Evolutionary conservation across 1,284 basidiomycete genomes (phyloP).

Genomic region (Cystobasidiaceae sp.): DNA sequence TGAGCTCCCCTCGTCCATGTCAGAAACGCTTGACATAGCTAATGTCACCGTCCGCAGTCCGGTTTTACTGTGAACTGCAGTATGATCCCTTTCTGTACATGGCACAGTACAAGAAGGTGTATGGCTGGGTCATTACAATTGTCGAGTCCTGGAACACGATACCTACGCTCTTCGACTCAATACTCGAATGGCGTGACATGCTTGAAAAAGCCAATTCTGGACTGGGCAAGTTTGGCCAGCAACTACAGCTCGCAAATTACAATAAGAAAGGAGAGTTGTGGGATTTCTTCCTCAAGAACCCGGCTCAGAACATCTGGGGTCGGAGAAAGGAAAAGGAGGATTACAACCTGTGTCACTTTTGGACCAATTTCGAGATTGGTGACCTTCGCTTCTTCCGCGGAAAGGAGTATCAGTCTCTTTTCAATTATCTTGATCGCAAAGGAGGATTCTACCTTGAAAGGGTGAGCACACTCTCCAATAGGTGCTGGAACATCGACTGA

Average conservation of each 20-base stretch:
- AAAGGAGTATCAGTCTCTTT: conserved; percentile 45
- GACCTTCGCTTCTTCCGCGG: conserved; percentile 47
- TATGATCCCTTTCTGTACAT: conserved; percentile 47
- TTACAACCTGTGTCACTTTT: conserved; percentile 46
- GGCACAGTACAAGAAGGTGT: conserved; percentile 39
- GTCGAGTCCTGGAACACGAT: conserved; percentile 47
- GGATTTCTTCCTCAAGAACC: conserved; percentile 44
- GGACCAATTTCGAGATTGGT: conserved; percentile 47
- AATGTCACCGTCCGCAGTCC: conserved; percentile 25
- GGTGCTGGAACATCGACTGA: too few relatives aligned
- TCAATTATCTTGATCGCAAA: conserved; percentile 45
- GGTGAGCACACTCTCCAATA: too few relatives aligned
- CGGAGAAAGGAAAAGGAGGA: conserved; percentile 31
- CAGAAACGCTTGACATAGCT: background rate
- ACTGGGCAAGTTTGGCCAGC: conserved; percentile 1
- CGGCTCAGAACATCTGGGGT: conserved; percentile 1
- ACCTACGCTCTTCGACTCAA: conserved; percentile 44
- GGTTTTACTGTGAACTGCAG: conserved; percentile 47
- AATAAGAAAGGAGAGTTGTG: conserved; percentile 39
- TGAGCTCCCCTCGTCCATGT: conserved; percentile 21
- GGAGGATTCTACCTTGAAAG: conserved; percentile 44
- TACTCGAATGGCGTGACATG: conserved; percentile 42
- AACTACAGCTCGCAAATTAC: conserved; percentile 27
- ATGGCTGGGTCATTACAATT: conserved; percentile 48
- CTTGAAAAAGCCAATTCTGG: conserved; percentile 26